A percentile compares a stretch with the other conserved stretches of the same genome.
These are phyloP conservation scores for Coniella lustricola DNA, from an alignment of 2,329 filamentous ascomycete genomes.

Conservation along the genomic window DNA sequence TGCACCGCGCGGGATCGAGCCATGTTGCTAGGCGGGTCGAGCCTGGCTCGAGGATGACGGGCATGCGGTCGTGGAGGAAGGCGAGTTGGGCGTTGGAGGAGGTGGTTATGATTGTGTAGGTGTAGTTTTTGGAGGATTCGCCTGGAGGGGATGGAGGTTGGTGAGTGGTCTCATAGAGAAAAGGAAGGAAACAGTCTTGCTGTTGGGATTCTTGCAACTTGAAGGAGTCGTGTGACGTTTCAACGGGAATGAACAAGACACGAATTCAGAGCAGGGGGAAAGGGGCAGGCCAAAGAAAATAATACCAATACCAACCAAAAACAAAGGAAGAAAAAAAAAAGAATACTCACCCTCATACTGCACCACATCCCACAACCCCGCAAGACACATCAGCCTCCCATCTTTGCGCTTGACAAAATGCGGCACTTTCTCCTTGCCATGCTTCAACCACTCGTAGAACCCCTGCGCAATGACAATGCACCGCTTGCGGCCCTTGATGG, in stretches of 20 bases:
- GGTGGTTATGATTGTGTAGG: conserved; percentile 92
- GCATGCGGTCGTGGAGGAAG: conserved; percentile 94
- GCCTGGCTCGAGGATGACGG: conserved; percentile 76
- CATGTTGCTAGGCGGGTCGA: conserved; percentile 64
- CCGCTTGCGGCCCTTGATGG: conserved; percentile 82
- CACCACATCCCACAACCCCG: conserved; percentile 86
- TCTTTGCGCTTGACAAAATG: conserved; percentile 80
- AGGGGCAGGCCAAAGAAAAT: too few relatives aligned
- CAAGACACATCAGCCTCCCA: conserved; percentile 77
- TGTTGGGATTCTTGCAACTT: too few relatives aligned
- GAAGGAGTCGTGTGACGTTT: too few relatives aligned
- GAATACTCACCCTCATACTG: conserved; percentile 59
- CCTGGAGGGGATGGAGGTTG: conserved; percentile 26
- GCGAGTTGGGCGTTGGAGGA: conserved; percentile 72
- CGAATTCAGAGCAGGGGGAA: too few relatives aligned
- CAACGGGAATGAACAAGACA: too few relatives aligned
- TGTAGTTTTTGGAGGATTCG: conserved; percentile 65
- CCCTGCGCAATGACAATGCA: conserved; percentile 86
- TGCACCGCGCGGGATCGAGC: conserved; percentile 65
- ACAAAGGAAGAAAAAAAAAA: neutral
- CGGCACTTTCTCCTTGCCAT: conserved; percentile 73
- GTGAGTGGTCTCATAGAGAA: neutral
- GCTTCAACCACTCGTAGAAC: conserved; percentile 95
- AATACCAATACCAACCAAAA: neutral
- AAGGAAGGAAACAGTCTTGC: too few relatives aligned